Percentiles rank a stretch among this genome's conserved stretches.
phyloP scores from a whole-genome alignment of 2,329 filamentous ascomycete species.

The Cladosporium sp. region DNA sequence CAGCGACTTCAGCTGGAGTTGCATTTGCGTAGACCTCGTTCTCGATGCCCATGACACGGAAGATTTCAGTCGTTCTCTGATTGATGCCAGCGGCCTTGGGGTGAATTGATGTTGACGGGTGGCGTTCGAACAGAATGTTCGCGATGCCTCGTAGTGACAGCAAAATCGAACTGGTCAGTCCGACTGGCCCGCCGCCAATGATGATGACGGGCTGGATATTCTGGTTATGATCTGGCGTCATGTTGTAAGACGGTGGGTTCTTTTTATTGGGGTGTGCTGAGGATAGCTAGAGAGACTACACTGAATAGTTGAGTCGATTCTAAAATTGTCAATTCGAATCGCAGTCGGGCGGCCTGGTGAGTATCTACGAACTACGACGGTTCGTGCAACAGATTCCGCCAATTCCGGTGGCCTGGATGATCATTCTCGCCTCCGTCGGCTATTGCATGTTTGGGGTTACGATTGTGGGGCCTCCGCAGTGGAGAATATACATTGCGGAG shows the following conservation, averaged over 20 bases:
- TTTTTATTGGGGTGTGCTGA: neutral
- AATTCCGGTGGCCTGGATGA: neutral
- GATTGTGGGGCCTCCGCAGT: neutral
- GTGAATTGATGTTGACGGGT: conserved; percentile 38
- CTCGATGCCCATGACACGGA: conserved; percentile 38
- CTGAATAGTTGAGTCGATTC: neutral
- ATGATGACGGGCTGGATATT: conserved; percentile 30
- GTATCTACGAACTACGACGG: neutral
- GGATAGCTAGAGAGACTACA: neutral
- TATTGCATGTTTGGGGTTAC: neutral
- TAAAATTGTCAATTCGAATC: too few species aligned
- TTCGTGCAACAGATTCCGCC: neutral
- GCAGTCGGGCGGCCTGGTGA: neutral
- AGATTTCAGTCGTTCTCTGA: conserved; percentile 35
- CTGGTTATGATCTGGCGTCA: neutral
- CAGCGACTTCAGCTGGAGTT: conserved; percentile 31
- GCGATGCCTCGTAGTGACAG: conserved; percentile 36
- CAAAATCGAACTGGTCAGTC: conserved; percentile 37
- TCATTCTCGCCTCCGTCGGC: neutral
- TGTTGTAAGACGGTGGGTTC: neutral
- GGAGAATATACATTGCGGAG: neutral
- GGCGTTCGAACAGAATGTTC: conserved; percentile 38
- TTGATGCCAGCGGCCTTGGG: conserved; percentile 40
- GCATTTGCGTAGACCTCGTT: conserved; percentile 32
- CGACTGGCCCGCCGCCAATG: conserved; percentile 38